Evolutionary conservation across 2,329 filamentous ascomycete species (phyloP).

Genomic region (Epichloe uncinata): DNA sequence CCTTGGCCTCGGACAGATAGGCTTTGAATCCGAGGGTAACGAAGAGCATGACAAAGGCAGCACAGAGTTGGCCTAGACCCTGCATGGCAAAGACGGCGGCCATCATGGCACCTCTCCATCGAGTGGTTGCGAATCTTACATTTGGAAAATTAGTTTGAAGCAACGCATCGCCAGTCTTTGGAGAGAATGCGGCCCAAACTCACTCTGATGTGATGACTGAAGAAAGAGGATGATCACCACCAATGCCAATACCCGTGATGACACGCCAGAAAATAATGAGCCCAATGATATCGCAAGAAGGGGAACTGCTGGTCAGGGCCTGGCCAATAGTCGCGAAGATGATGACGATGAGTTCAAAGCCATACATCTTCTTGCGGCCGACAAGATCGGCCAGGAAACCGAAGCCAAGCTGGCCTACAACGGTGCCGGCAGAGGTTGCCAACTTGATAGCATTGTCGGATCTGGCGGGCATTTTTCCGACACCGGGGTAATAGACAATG

Average conservation of each 20-base stretch:
- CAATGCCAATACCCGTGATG: constrained; percentile 42
- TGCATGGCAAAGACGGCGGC: constrained; percentile 79
- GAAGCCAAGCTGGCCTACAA: constrained; percentile 70
- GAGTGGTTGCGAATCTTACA: constrained; percentile 55
- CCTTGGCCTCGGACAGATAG: constrained; percentile 39
- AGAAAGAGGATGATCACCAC: constrained; percentile 61
- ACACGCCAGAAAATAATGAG: constrained; percentile 72
- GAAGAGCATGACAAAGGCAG: constrained; percentile 64
- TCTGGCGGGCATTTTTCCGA: constrained; percentile 46
- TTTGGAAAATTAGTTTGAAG: neutral
- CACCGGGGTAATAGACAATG: constrained; percentile 55
- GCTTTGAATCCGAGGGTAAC: constrained; percentile 58
- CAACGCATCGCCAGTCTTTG: neutral
- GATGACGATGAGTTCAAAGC: constrained; percentile 66
- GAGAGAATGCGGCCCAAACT: constrained; percentile 5
- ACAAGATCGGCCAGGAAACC: constrained; percentile 66
- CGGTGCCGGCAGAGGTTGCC: constrained; percentile 69
- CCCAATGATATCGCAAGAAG: constrained; percentile 48
- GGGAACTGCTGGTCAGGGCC: constrained; percentile 49
- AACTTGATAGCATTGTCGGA: constrained; percentile 78
- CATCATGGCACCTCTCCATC: constrained; percentile 81
- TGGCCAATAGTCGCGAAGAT: constrained; percentile 67
- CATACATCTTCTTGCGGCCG: constrained; percentile 60
- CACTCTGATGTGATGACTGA: constrained; percentile 77
- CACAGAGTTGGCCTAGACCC: constrained; percentile 65